Evolutionary conservation across 1,284 basidiomycete genomes (phyloP), one percentile per base, ranked within the genome.

Genomic region (Boletus smithii): DNA sequence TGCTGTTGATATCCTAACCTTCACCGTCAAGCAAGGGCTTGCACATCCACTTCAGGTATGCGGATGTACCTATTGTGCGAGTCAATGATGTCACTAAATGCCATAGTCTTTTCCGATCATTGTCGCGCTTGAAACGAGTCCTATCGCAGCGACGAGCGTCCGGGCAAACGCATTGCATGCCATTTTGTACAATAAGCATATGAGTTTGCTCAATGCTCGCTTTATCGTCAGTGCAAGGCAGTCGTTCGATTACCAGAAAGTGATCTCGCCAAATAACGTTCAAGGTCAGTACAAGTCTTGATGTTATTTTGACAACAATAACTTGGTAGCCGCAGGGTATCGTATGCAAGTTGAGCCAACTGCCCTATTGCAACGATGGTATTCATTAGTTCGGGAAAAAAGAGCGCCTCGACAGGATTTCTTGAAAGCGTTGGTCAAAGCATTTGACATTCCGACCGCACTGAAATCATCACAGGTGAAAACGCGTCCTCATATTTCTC

Each of bases 21-120:
- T 95, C 59, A 94, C 94, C 0, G 83, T 99, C 57, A 91, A 88
- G 62, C 95, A 98, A 69, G 97, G 97, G 1, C 75, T 99, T 32
- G 91, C 92, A 11, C 95, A 99, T 68, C 97, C 97, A 1, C 76
- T 98, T 4, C 85, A 90, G 71, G 87, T 88, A 55, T 55, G 75
- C 16, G 13, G 23, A 18, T 16, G 2, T 40, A 20, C 33, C 4
- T 29, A 26, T 42, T 24, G 16, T 14, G 8, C 18, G 16, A 8
- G 32, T 47, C 17, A 4, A 8, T 46, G 48, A 45, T 42, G 3
- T 18, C 8, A 52, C 11, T 20, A 0, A 35, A 36, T 17, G 24
- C 17, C n/a, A 27, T 58, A 97, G 83, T 95, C 91, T 33, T 84
- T 97, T 58, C 94, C 97, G 0, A 80, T 93, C 24, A 87, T 99